Conservation (phyloP, 1,139 yeast species). For the Kodamaea alishanica region DNA sequence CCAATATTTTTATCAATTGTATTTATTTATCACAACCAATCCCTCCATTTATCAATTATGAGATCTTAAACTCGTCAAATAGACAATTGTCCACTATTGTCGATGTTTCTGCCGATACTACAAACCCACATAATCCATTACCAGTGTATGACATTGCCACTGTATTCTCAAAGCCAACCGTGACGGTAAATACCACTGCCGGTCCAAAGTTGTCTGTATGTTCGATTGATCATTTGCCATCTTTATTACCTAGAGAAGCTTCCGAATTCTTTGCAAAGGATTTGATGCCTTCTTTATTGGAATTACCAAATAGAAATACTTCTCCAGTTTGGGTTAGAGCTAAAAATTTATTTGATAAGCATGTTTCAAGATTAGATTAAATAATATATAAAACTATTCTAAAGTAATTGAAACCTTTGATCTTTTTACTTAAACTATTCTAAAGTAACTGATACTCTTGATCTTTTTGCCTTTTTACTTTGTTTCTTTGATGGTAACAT, state of each 20-base stretch:
- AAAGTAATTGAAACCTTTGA: neutral
- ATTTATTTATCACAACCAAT: constrained; percentile 91
- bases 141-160: constrained; percentile 92
- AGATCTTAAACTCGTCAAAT: constrained; percentile 54
- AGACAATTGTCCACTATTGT: constrained; percentile 90
- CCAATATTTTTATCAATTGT: constrained; percentile 92
- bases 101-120: constrained; percentile 97
- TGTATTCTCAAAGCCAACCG: constrained; percentile 87
- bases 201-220: constrained; percentile 90
- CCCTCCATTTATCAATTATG: constrained; percentile 80
- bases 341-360: constrained; percentile 74
- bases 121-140: constrained; percentile 96
- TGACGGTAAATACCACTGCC: constrained; percentile 64
- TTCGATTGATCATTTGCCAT: constrained; percentile 96
- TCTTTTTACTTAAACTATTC: constrained; percentile 29
- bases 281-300: constrained; percentile 80
- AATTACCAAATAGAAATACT: constrained; percentile 72
- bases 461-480: constrained; percentile 37
- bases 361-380: constrained; percentile 58
- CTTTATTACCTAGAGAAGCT: constrained; percentile 93
- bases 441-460: constrained; percentile 52
- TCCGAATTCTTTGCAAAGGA: constrained; percentile 87
- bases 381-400: neutral
- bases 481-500: constrained; percentile 39
- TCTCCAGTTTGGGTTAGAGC: constrained; percentile 94